A percentile compares a stretch with the other conserved stretches of the same genome.
Evolutionary conservation across 352 stramenopile genomes (phyloP).

Genomic region (Globisporangium iwayamae): DNA sequence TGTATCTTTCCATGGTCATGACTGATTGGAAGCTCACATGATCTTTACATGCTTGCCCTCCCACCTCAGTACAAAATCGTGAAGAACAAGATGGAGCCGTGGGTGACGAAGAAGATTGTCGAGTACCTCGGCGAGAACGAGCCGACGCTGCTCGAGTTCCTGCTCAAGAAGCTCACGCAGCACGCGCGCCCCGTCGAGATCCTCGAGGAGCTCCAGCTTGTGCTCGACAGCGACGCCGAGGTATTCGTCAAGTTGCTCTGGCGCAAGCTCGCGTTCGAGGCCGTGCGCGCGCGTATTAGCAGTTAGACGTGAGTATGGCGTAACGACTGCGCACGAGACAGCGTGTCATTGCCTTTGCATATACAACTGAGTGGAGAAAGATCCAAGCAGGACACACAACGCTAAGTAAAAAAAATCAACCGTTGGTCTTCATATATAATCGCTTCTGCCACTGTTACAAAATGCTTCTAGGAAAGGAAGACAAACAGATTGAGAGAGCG

Average conservation of each 20-base stretch:
- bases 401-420: conserved; percentile 1
- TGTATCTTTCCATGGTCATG: neutral
- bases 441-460: neutral
- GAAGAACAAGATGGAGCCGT: conserved; percentile 37
- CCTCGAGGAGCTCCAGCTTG: conserved; percentile 29
- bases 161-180: conserved; percentile 35
- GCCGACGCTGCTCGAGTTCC: conserved; percentile 37
- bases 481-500: neutral
- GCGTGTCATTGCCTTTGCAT: neutral
- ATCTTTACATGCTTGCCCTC: neutral
- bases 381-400: neutral
- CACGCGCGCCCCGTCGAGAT: conserved; percentile 26
- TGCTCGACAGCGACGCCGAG: conserved; percentile 52
- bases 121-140: conserved; percentile 56
- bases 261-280: conserved; percentile 53
- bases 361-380: neutral
- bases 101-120: conserved; percentile 46
- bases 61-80: conserved; percentile 25
- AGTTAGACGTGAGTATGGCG: neutral
- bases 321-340: neutral
- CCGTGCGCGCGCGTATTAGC: conserved; percentile 17
- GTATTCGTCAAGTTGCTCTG: conserved; percentile 51
- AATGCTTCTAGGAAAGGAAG: conserved; percentile 7
- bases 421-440: conserved; percentile 11
- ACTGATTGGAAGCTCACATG: neutral